Evolutionary conservation across 352 stramenopile genomes (phyloP).

Genomic region (Phytophthora pseudosyringae): DNA sequence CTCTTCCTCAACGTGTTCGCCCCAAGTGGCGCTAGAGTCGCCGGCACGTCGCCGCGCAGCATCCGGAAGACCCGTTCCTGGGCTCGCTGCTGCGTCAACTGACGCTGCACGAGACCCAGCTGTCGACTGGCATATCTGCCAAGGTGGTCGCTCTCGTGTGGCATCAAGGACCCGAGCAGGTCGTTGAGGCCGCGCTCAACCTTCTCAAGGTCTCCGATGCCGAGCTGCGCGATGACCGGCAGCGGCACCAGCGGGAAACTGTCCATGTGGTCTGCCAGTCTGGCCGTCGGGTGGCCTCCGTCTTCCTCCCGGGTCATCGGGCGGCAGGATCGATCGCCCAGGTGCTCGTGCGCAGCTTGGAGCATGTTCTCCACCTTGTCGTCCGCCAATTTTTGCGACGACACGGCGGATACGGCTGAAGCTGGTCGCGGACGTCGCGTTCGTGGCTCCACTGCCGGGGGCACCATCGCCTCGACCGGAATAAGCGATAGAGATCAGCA

Average conservation of each 20-base stretch:
- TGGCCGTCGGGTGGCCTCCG: conserved; percentile 23
- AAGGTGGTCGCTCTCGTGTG: conserved; percentile 48
- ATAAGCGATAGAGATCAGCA: conserved; percentile 5
- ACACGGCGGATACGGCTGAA: conserved; percentile 9
- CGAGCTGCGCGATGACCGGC: conserved; percentile 56
- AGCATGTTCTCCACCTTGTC: conserved; percentile 39
- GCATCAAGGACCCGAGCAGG: conserved; percentile 46
- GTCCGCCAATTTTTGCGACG: conserved; percentile 4
- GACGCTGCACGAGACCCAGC: conserved; percentile 54
- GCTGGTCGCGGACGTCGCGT: conserved; percentile 10
- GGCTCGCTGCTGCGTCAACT: conserved; percentile 60
- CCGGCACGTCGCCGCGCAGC: conserved; percentile 33
- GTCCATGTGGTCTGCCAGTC: conserved; percentile 59
- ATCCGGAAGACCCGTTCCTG: conserved; percentile 61
- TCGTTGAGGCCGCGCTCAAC: conserved; percentile 47
- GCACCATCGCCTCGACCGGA: not conserved
- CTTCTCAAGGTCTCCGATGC: conserved; percentile 46
- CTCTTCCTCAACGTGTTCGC: conserved; percentile 25
- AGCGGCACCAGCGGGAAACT: conserved; percentile 74
- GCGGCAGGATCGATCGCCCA: conserved; percentile 9
- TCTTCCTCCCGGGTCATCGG: not conserved
- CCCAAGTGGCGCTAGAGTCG: conserved; percentile 14
- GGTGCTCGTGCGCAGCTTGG: conserved; percentile 36
- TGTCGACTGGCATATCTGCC: conserved; percentile 66
- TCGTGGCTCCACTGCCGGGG: not conserved